phyloP scores from a whole-genome alignment of 768 basidiomycete species.

The Lenzites betulinus region DNA sequence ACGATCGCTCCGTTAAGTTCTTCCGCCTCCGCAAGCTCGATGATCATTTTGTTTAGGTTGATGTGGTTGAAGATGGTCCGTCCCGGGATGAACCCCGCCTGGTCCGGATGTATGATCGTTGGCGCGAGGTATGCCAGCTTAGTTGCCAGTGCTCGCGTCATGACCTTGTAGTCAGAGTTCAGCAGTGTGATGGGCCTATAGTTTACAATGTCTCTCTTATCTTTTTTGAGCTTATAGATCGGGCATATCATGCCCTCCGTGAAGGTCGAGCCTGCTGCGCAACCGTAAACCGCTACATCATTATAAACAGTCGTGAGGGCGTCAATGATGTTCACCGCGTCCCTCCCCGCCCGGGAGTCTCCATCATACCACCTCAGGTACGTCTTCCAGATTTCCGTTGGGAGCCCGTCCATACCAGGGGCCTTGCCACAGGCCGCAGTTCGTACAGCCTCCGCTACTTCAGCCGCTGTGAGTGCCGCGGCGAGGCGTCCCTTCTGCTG shows the following conservation, averaged over 20 bases:
- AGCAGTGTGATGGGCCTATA: slow-evolving; percentile 29
- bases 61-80: slow-evolving; percentile 37
- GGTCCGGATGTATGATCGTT: slow-evolving; percentile 34
- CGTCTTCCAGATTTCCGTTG: slow-evolving; percentile 18
- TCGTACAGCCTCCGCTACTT: neutral
- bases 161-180: neutral
- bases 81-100: slow-evolving; percentile 42
- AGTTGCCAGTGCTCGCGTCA: slow-evolving; percentile 29
- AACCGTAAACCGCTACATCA: slow-evolving; percentile 1
- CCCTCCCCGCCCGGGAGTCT: neutral
- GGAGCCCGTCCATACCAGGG: slow-evolving; percentile 9
- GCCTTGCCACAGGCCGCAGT: neutral
- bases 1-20: slow-evolving; percentile 18
- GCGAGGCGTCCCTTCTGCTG: neutral
- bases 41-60: slow-evolving; percentile 25
- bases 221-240: slow-evolving; percentile 16
- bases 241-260: slow-evolving; percentile 37
- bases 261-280: slow-evolving; percentile 21
- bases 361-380: slow-evolving; percentile 12
- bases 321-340: neutral
- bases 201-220: slow-evolving; percentile 10
- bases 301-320: neutral
- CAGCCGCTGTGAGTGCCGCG: neutral
- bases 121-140: slow-evolving; percentile 24
- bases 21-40: slow-evolving; percentile 11